A percentile compares a stretch with the other conserved stretches of the same genome.
phyloP scores from a whole-genome alignment of 2,329 filamentous ascomycete genomes.

The Aspergillus ibericus region DNA sequence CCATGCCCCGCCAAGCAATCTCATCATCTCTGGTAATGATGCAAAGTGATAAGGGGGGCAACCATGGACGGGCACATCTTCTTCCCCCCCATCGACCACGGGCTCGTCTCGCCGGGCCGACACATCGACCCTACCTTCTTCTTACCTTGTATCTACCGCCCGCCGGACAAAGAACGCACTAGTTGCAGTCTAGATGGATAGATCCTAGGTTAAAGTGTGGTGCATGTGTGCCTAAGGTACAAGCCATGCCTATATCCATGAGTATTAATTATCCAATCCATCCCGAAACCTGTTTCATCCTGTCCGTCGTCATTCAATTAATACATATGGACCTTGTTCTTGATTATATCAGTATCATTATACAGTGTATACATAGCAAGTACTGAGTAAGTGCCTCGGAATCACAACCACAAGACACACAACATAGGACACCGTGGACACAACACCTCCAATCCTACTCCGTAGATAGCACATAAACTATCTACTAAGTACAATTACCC shows the following conservation, averaged over 20 bases:
- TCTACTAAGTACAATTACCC: neutral
- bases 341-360: neutral
- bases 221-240: neutral
- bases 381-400: neutral
- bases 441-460: no score
- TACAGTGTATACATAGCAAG: neutral
- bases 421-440: no score
- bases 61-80: neutral
- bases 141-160: neutral
- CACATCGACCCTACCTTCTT: neutral
- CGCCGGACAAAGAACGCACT: neutral
- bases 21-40: neutral
- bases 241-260: neutral
- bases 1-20: neutral
- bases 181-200: no score
- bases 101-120: neutral
- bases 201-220: neutral
- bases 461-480: no score
- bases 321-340: neutral
- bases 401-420: no score
- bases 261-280: neutral
- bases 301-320: neutral
- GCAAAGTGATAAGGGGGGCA: neutral
- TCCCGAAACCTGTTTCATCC: conserved; percentile 4
- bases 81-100: neutral